Conservation (phyloP, 352 stramenopile genomes). For the Phytopythium litorale region DNA sequence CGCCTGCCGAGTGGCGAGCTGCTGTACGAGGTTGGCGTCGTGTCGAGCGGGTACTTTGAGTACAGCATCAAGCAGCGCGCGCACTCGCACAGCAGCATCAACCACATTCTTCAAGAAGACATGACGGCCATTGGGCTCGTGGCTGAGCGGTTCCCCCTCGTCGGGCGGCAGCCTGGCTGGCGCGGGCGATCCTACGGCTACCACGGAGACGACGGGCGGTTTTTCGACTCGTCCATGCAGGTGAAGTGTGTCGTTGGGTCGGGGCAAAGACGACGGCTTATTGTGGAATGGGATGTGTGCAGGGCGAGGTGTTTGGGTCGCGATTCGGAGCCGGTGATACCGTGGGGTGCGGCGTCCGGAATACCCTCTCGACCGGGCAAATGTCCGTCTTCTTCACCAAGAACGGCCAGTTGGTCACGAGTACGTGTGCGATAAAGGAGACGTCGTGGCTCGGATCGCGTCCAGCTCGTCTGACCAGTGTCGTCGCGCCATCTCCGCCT, state of each 20-base stretch:
- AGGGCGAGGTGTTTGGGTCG: constrained; percentile 30
- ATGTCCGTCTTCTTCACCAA: constrained; percentile 70
- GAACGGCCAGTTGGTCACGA: constrained; percentile 52
- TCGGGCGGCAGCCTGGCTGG: constrained; percentile 73
- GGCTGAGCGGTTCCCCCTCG: constrained; percentile 41
- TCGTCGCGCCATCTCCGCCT: neutral
- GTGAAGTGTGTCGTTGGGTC: constrained; percentile 16
- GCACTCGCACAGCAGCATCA: constrained; percentile 12
- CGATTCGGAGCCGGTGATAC: constrained; percentile 23
- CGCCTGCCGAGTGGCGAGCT: constrained; percentile 15
- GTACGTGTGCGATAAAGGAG: constrained; percentile 12
- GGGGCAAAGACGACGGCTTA: neutral
- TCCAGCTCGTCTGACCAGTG: neutral
- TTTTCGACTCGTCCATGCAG: constrained; percentile 48
- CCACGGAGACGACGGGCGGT: constrained; percentile 71
- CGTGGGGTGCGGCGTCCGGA: constrained; percentile 33
- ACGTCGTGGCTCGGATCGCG: neutral
- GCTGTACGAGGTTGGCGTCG: constrained; percentile 46
- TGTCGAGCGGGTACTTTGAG: constrained; percentile 72
- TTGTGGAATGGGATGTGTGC: neutral
- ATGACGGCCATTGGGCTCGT: constrained; percentile 72
- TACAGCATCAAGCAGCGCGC: constrained; percentile 42
- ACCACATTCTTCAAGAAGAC: constrained; percentile 13
- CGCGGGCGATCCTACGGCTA: constrained; percentile 62
- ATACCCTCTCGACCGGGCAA: constrained; percentile 11